Evolutionary conservation across 1,139 yeast genomes (phyloP).

Genomic region (Zhuliangozyma parablackwelliae): DNA sequence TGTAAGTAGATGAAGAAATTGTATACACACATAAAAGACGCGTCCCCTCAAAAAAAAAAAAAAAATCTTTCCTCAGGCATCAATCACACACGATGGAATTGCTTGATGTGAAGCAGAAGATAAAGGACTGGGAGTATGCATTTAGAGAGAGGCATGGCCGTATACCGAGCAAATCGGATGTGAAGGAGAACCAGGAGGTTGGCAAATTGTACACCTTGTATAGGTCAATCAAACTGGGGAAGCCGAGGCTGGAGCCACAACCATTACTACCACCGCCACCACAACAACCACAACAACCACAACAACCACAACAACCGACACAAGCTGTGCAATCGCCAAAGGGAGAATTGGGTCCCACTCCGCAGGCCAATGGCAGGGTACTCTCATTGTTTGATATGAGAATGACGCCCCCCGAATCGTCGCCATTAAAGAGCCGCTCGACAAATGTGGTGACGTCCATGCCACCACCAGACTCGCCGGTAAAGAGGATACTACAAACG

Average conservation of each 20-base stretch:
- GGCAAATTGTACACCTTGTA: conserved; percentile 29
- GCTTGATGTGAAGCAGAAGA: conserved; percentile 31
- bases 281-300: conserved; percentile 4
- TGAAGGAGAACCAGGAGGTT: conserved; percentile 44
- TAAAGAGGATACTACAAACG: conserved; percentile 4
- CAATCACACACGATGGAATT: conserved; percentile 4
- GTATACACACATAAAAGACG: background rate
- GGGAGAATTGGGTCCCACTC: conserved; percentile 66
- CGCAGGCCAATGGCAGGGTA: conserved; percentile 68
- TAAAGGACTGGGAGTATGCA: conserved; percentile 61
- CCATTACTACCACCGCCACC: conserved; percentile 9
- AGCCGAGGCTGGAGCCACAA: conserved; percentile 5
- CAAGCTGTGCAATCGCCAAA: conserved; percentile 1
- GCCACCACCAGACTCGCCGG: conserved; percentile 6
- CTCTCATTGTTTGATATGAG: conserved; percentile 59
- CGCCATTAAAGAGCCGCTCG: conserved; percentile 27
- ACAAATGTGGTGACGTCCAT: conserved; percentile 1
- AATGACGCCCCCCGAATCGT: conserved; percentile 44
- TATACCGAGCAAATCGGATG: conserved; percentile 52
- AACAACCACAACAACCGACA: conserved; percentile 3
- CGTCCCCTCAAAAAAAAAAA: too few relatives aligned
- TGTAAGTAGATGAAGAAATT: conserved; percentile 4
- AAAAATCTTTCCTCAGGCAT: background rate
- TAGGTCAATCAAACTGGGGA: conserved; percentile 8
- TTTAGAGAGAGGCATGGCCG: conserved; percentile 41